These are phyloP conservation scores for Cryptosporidium ubiquitum DNA, from an alignment of 169 alveolate species.

Conservation along the genomic window DNA sequence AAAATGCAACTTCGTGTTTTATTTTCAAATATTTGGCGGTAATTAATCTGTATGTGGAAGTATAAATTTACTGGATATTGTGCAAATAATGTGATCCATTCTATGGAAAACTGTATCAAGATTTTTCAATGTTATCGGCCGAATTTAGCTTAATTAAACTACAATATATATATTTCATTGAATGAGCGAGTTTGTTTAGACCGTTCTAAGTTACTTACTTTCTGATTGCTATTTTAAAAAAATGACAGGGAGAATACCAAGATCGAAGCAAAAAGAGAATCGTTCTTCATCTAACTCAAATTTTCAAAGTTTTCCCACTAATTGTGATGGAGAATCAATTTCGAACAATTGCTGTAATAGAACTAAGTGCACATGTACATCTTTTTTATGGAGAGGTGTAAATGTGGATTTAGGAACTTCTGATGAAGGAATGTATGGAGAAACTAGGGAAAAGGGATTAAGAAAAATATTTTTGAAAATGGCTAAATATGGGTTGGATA, in stretches of 20 bases:
- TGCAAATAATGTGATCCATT: not conserved
- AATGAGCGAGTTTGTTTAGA: too few relatives aligned
- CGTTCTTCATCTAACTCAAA: not conserved
- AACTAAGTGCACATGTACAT: constrained; percentile 59
- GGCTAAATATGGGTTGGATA: constrained; percentile 83
- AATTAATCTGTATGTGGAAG: not conserved
- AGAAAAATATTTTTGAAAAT: constrained; percentile 79
- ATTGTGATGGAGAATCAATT: not conserved
- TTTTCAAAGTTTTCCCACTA: not conserved
- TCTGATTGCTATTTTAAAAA: not conserved
- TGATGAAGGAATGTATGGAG: constrained; percentile 90
- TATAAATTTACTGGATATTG: not conserved
- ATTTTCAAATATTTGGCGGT: not conserved
- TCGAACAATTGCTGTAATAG: constrained; percentile 18
- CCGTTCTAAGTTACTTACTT: not conserved
- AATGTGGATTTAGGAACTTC: constrained; percentile 82
- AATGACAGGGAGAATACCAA: not conserved
- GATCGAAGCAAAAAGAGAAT: not conserved
- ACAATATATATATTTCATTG: too few relatives aligned
- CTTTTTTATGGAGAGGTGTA: constrained; percentile 78
- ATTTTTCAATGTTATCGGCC: not conserved
- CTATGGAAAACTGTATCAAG: too few relatives aligned
- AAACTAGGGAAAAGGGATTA: constrained; percentile 80
- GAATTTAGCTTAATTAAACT: not conserved
- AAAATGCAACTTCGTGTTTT: not conserved